Evolutionary conservation across 176 grass and related monocot species (phyloP).

Genomic region (Areca catechu): DNA sequence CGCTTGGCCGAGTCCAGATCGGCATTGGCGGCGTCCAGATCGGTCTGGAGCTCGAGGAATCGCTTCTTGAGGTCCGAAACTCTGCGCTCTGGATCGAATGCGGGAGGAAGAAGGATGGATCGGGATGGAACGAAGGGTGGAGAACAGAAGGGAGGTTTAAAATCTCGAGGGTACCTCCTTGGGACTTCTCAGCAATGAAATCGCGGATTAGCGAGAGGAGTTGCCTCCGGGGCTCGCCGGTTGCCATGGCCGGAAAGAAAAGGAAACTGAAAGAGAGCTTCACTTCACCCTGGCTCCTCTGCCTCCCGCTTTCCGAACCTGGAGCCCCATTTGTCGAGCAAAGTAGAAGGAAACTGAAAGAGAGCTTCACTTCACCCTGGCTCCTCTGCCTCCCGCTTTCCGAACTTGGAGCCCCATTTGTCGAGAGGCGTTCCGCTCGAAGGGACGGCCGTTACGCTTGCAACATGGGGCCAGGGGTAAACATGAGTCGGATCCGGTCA

Average conservation of each 20-base stretch:
- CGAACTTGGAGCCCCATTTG: too few relatives aligned
- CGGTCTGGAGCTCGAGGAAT: slow-evolving; percentile 24
- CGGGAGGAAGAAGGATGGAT: not conserved
- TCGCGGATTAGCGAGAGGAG: slow-evolving; percentile 67
- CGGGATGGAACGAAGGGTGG: not conserved
- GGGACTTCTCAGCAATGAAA: slow-evolving; percentile 57
- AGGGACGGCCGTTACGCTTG: too few relatives aligned
- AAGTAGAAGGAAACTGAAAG: too few relatives aligned
- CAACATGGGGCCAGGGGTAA: too few relatives aligned
- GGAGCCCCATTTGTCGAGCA: too few relatives aligned
- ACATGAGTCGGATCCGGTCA: too few relatives aligned
- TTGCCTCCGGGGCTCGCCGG: slow-evolving; percentile 50
- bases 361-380: too few relatives aligned
- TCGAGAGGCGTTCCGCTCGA: too few relatives aligned
- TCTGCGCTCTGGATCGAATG: slow-evolving; percentile 35
- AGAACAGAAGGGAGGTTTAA: not conserved
- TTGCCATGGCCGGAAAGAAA: slow-evolving; percentile 14
- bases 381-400: too few relatives aligned
- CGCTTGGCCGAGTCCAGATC: slow-evolving; percentile 48
- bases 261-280: too few relatives aligned
- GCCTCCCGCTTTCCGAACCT: too few relatives aligned
- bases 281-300: too few relatives aligned
- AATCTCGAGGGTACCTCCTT: slow-evolving; percentile 38
- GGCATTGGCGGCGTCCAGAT: slow-evolving; percentile 25
- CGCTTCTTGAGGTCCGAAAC: slow-evolving; percentile 53